These are phyloP conservation scores for Cytospora piceicola DNA, from an alignment of 2,329 filamentous ascomycete genomes.

Conservation along the genomic window DNA sequence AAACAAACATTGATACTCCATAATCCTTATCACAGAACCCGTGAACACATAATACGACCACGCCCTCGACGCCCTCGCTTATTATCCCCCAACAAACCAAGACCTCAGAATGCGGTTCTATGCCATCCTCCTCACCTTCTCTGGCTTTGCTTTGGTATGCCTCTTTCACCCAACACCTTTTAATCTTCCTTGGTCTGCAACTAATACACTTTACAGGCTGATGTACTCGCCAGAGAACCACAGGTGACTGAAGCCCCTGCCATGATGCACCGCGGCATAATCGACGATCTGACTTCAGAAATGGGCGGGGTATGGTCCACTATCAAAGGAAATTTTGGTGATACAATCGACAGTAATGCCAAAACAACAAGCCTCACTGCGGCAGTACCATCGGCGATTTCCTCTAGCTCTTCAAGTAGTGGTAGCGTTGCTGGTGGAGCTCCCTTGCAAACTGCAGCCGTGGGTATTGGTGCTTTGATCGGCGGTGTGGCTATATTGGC, in stretches of 20 bases:
- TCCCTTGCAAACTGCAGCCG: constrained; percentile 4
- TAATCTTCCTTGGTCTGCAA: neutral
- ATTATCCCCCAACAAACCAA: neutral
- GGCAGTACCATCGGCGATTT: neutral
- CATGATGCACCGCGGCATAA: neutral
- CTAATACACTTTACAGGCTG: neutral
- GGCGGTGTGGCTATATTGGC: constrained; percentile 11
- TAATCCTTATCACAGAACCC: neutral
- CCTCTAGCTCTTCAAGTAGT: neutral
- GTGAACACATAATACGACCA: neutral
- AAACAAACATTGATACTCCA: no score
- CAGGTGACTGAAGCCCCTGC: neutral
- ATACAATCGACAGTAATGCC: neutral
- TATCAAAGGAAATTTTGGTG: neutral
- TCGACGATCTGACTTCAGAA: constrained; percentile 2
- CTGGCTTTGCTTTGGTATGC: neutral
- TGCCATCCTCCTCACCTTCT: constrained; percentile 1
- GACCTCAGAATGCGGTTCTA: neutral
- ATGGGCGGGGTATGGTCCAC: neutral
- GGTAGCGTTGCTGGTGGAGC: neutral
- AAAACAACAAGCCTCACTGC: neutral
- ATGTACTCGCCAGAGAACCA: neutral
- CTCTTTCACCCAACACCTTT: neutral
- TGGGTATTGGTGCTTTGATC: constrained; percentile 12
- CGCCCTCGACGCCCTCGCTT: neutral